Conservation (phyloP, 768 basidiomycete species). For the Gautieria morchelliformis region DNA sequence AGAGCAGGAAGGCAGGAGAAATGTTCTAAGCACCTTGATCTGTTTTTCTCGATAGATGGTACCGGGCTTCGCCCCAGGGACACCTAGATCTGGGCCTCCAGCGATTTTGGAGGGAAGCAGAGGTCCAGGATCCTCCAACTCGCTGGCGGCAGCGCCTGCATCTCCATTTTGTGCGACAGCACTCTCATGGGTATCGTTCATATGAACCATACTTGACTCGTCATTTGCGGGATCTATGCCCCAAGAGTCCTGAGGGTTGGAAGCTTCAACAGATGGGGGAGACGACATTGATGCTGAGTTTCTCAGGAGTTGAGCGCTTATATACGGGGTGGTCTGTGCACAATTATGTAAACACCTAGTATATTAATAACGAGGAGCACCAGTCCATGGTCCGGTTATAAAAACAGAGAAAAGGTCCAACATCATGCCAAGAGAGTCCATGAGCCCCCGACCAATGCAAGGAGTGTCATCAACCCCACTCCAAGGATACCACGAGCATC, state of each 20-base stretch:
- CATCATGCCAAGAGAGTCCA: slow-evolving; percentile 4
- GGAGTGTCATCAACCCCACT: neutral
- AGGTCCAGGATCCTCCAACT: neutral
- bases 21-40: slow-evolving; percentile 83
- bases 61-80: slow-evolving; percentile 1
- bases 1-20: slow-evolving; percentile 22
- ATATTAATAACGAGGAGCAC: too few relatives aligned
- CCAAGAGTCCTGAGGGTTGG: neutral
- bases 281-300: slow-evolving; percentile 3
- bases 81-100: slow-evolving; percentile 5
- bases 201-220: neutral
- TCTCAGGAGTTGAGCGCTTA: neutral
- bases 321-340: neutral
- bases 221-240: neutral
- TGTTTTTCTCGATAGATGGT: slow-evolving; percentile 52
- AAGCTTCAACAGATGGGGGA: neutral
- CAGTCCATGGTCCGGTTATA: neutral
- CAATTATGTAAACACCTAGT: neutral
- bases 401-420: neutral
- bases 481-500: neutral
- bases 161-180: neutral
- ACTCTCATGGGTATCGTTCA: neutral
- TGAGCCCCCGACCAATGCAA: neutral
- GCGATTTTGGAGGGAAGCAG: neutral
- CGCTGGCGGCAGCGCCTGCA: neutral